Conservation (phyloP, 768 basidiomycete genomes). For the Boletus vermiculosoides region DNA sequence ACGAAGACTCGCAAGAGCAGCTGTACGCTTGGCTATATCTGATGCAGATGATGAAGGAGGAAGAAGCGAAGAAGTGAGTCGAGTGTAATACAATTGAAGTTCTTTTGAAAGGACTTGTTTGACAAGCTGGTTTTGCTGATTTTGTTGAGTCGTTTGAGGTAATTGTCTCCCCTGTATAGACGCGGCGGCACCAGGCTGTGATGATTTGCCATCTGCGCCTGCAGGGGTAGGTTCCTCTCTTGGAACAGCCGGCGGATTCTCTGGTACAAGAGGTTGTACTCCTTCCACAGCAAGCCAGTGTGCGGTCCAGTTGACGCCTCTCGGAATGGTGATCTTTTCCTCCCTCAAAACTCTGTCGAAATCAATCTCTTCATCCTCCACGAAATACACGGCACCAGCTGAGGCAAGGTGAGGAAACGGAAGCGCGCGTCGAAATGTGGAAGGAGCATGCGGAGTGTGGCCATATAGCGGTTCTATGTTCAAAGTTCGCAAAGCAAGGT, state of each 20-base stretch:
- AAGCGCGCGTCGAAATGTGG: conserved; percentile 43
- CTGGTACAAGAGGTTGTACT: conserved; percentile 93
- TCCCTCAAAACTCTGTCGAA: conserved; percentile 88
- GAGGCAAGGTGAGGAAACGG: conserved; percentile 43
- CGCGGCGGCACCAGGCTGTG: conserved; percentile 25
- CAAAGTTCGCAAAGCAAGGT: conserved; percentile 88
- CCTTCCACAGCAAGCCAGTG: conserved; percentile 99
- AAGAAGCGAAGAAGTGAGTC: conserved; percentile 81
- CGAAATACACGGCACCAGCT: conserved; percentile 81
- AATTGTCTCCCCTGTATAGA: conserved; percentile 27
- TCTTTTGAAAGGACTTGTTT: conserved; percentile 93
- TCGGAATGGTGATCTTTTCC: conserved; percentile 79
- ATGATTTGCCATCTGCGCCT: conserved; percentile 29
- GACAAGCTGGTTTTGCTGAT: conserved; percentile 72
- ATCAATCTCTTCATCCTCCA: conserved; percentile 97
- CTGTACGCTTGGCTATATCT: conserved; percentile 74
- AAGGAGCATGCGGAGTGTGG: conserved; percentile 32
- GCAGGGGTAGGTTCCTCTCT: conserved; percentile 44
- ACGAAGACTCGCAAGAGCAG: conserved; percentile 86
- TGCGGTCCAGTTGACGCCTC: conserved; percentile 83
- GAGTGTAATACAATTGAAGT: conserved; percentile 90
- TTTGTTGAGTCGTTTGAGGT: conserved; percentile 40
- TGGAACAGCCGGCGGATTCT: conserved; percentile 87
- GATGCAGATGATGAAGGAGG: conserved; percentile 35
- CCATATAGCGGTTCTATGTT: conserved; percentile 97